Conservation (phyloP, 2,329 filamentous ascomycete species). For the Aspergillus sp. region DNA sequence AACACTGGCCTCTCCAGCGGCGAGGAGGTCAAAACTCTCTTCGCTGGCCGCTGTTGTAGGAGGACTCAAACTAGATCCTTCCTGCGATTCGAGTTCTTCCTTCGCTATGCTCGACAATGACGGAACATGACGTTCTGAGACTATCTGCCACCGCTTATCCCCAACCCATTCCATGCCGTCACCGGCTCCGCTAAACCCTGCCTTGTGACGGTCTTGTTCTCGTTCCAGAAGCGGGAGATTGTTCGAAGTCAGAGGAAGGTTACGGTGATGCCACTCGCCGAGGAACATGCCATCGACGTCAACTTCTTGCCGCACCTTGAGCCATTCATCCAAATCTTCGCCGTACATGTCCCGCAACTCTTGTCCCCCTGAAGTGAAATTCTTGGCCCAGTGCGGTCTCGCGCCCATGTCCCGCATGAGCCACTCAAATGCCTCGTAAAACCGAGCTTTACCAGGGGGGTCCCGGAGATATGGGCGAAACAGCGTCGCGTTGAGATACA, state of each 20-base stretch:
- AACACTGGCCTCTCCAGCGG: conserved; percentile 41
- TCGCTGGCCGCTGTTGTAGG: conserved; percentile 39
- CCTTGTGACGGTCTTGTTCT: conserved; percentile 29
- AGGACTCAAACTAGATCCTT: conserved; percentile 25
- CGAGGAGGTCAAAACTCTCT: conserved; percentile 45
- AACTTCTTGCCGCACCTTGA: conserved; percentile 61
- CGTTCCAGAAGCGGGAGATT: conserved; percentile 40
- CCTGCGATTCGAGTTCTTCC: not conserved
- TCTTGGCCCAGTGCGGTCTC: conserved; percentile 89
- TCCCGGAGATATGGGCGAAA: conserved; percentile 77
- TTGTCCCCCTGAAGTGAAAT: conserved; percentile 62
- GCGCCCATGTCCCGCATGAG: conserved; percentile 82
- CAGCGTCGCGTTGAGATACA: conserved; percentile 86
- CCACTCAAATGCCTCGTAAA: conserved; percentile 88
- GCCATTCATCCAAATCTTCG: conserved; percentile 61
- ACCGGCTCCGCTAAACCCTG: conserved; percentile 24
- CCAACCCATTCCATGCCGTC: conserved; percentile 41
- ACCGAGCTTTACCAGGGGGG: conserved; percentile 69
- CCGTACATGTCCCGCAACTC: conserved; percentile 65
- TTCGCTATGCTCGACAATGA: too few relatives aligned
- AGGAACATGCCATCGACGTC: conserved; percentile 85
- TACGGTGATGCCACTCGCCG: conserved; percentile 80
- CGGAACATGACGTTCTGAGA: too few relatives aligned
- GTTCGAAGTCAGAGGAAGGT: conserved; percentile 46
- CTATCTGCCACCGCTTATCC: conserved; percentile 23